Evolutionary conservation across 495 filamentous ascomycete genomes (phyloP).

Genomic region (Darksidea phi): DNA sequence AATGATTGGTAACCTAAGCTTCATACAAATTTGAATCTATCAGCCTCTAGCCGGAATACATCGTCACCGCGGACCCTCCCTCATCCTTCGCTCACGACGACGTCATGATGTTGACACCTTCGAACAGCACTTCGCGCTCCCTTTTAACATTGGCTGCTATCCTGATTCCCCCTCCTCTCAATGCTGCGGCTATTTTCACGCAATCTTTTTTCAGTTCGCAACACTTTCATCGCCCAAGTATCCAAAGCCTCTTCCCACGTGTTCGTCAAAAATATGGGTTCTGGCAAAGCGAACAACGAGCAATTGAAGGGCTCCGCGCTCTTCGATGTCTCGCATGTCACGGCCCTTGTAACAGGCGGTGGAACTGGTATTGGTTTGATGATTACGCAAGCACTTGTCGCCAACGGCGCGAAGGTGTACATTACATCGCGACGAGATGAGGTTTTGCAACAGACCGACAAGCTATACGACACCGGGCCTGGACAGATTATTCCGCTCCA

Average conservation of each 20-base stretch:
- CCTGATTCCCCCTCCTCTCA: background rate
- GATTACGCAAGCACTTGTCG: slow-evolving; percentile 75
- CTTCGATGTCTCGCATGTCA: slow-evolving; percentile 43
- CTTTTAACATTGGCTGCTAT: background rate
- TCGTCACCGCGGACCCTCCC: background rate
- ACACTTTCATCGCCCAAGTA: slow-evolving; percentile 3
- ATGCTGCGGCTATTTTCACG: slow-evolving; percentile 22
- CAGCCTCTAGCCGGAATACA: background rate
- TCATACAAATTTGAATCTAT: no score
- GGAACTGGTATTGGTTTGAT: slow-evolving; percentile 62
- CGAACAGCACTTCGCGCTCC: background rate
- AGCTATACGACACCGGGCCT: slow-evolving; percentile 36
- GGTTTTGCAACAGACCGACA: slow-evolving; percentile 35
- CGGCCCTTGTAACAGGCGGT: slow-evolving; percentile 43
- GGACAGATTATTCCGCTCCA: slow-evolving; percentile 34
- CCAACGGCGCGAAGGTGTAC: slow-evolving; percentile 69
- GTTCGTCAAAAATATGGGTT: slow-evolving; percentile 13
- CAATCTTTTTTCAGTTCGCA: background rate
- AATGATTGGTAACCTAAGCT: no score
- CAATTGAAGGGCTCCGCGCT: slow-evolving; percentile 38
- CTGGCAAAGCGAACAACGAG: slow-evolving; percentile 35
- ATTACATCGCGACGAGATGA: slow-evolving; percentile 41
- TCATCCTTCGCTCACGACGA: background rate
- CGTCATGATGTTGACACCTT: slow-evolving; percentile 15
- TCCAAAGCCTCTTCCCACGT: background rate